These are phyloP conservation scores for Fusarium udum DNA, from an alignment of 2,329 filamentous ascomycete species.

Conservation along the genomic window DNA sequence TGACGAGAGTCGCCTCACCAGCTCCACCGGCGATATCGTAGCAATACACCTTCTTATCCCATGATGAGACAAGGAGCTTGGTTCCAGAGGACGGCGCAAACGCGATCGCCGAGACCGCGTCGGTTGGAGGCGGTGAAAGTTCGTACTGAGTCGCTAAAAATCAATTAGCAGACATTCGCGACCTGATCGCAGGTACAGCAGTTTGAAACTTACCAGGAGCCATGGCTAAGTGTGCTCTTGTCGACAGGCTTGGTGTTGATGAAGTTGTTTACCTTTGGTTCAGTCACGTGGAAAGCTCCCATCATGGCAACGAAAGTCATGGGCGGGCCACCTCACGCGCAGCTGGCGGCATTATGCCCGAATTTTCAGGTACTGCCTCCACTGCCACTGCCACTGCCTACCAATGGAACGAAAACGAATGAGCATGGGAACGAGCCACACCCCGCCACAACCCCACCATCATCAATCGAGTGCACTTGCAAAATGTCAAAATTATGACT, in stretches of 20 bases:
- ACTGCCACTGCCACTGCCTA: not conserved
- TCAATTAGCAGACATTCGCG: constrained; percentile 28
- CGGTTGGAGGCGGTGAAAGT: constrained; percentile 81
- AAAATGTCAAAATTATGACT: constrained; percentile 59
- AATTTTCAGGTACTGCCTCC: constrained; percentile 41
- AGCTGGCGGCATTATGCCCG: constrained; percentile 44
- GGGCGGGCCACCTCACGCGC: not conserved
- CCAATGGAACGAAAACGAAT: not conserved
- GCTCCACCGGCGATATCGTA: constrained; percentile 76
- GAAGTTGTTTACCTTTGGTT: constrained; percentile 50
- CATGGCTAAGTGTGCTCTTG: constrained; percentile 46
- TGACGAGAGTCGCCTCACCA: constrained; percentile 67
- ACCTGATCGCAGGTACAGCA: not conserved
- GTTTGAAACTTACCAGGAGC: constrained; percentile 51
- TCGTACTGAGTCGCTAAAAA: constrained; percentile 77
- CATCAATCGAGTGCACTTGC: constrained; percentile 41
- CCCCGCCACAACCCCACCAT: constrained; percentile 55
- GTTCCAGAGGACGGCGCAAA: constrained; percentile 82
- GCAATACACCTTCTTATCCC: constrained; percentile 91
- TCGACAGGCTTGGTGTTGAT: constrained; percentile 21
- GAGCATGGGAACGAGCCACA: constrained; percentile 43
- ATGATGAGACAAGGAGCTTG: constrained; percentile 88
- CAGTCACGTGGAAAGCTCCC: constrained; percentile 48
- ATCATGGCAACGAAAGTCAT: constrained; percentile 27
- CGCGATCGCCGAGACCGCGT: constrained; percentile 85